Evolutionary conservation across 2,329 filamentous ascomycete genomes (phyloP).

Genomic region (Arachnomyces sp.): DNA sequence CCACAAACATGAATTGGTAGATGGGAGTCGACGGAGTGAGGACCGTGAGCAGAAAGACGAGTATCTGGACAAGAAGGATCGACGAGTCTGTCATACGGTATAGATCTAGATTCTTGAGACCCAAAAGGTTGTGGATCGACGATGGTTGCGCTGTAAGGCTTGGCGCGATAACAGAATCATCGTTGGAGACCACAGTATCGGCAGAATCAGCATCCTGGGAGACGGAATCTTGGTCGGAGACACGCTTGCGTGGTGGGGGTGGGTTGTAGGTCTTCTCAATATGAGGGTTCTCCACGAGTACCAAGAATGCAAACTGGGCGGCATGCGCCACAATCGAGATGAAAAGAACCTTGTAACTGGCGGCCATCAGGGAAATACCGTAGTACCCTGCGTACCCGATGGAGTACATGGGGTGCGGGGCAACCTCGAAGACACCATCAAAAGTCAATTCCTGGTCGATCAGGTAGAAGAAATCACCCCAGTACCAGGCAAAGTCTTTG

Average conservation of each 20-base stretch:
- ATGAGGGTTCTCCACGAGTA: constrained; percentile 89
- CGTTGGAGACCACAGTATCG: constrained; percentile 21
- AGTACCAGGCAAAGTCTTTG: constrained; percentile 99
- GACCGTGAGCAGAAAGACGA: constrained; percentile 65
- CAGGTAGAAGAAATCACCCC: constrained; percentile 98
- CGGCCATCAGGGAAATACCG: constrained; percentile 95
- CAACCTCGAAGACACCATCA: constrained; percentile 98
- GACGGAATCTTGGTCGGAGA: constrained; percentile 22
- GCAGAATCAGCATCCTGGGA: constrained; percentile 17
- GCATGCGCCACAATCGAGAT: constrained; percentile 93
- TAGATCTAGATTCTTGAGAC: constrained; percentile 75
- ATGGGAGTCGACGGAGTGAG: constrained; percentile 68
- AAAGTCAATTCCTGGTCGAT: constrained; percentile 97
- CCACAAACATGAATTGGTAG: constrained; percentile 71
- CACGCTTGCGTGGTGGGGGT: constrained; percentile 61
- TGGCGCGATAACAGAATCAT: constrained; percentile 29
- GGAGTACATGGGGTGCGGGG: constrained; percentile 97
- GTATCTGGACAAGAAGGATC: constrained; percentile 66
- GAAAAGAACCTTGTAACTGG: constrained; percentile 94
- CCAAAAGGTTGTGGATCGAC: constrained; percentile 75
- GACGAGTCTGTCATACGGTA: constrained; percentile 81
- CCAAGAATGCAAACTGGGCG: constrained; percentile 87
- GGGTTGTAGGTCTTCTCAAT: constrained; percentile 98
- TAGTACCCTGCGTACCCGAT: constrained; percentile 98
- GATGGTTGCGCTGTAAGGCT: constrained; percentile 47